Conservation (phyloP, 1,284 basidiomycete genomes). For the Ceratobasidium sp. region DNA sequence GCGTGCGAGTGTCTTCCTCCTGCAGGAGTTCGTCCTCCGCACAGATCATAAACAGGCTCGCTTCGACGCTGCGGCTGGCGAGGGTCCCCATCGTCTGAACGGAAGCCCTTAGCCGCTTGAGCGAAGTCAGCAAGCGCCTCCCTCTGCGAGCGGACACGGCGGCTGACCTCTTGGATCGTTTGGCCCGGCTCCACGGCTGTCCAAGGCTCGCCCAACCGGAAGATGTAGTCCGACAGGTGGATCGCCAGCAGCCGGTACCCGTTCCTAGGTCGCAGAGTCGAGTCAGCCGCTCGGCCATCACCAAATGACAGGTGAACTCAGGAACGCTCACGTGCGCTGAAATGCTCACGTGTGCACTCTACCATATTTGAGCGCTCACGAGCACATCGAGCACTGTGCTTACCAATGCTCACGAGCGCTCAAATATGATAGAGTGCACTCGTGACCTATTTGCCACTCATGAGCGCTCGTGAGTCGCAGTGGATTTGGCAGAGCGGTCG, state of each 20-base stretch:
- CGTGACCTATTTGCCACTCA: no score
- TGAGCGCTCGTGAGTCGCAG: no score
- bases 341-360: no score
- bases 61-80: background rate
- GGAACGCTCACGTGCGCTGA: no score
- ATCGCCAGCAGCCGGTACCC: background rate
- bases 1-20: background rate
- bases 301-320: no score
- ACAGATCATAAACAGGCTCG: background rate
- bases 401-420: no score
- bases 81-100: background rate
- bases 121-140: background rate
- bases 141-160: background rate
- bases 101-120: background rate
- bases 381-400: no score
- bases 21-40: constrained; percentile 13
- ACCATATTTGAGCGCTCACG: no score
- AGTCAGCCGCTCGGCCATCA: no score
- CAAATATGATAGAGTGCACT: no score
- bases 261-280: background rate
- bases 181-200: background rate
- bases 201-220: background rate
- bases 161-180: background rate
- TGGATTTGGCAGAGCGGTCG: no score
- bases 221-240: background rate